Percentiles rank a stretch among this genome's conserved stretches.
Evolutionary conservation across 345 rosid genomes (phyloP).

Genomic region (Citrus mangshanensis): DNA sequence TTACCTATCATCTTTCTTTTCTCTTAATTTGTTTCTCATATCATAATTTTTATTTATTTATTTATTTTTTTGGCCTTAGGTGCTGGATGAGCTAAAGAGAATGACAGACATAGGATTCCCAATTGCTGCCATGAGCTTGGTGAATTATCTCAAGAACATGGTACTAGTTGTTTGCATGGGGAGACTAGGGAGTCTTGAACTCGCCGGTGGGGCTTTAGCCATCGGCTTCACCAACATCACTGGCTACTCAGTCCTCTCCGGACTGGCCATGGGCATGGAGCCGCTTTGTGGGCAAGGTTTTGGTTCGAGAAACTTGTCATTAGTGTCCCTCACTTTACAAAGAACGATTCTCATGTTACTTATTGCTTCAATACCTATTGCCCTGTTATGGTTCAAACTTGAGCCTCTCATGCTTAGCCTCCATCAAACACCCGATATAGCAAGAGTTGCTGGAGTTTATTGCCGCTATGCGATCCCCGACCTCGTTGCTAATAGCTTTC

Average conservation of each 20-base stretch:
- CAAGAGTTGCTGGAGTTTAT: conserved; percentile 60
- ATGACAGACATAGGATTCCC: conserved; percentile 69
- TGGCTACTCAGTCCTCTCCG: conserved; percentile 86
- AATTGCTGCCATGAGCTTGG: conserved; percentile 64
- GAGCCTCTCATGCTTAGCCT: conserved; percentile 64
- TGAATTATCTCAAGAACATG: conserved; percentile 73
- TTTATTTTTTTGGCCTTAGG: conserved; percentile 29
- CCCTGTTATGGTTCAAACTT: conserved; percentile 64
- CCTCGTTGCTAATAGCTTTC: conserved; percentile 69
- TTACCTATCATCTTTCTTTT: neutral
- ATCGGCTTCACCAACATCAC: conserved; percentile 91
- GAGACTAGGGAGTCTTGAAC: conserved; percentile 80
- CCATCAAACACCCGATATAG: conserved; percentile 61
- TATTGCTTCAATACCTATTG: conserved; percentile 58
- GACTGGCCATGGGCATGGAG: conserved; percentile 92
- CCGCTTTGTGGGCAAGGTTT: conserved; percentile 84
- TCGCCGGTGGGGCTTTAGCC: conserved; percentile 90
- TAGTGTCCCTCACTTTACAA: conserved; percentile 49
- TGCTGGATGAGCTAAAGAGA: conserved; percentile 66
- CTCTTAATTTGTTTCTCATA: neutral
- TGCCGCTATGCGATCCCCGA: conserved; percentile 73
- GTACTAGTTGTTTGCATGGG: conserved; percentile 81
- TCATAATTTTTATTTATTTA: neutral
- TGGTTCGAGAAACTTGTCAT: conserved; percentile 58
- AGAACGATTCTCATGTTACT: conserved; percentile 68